These are phyloP conservation scores for Mycena vulgaris DNA, from an alignment of 768 basidiomycete species.

Conservation along the genomic window DNA sequence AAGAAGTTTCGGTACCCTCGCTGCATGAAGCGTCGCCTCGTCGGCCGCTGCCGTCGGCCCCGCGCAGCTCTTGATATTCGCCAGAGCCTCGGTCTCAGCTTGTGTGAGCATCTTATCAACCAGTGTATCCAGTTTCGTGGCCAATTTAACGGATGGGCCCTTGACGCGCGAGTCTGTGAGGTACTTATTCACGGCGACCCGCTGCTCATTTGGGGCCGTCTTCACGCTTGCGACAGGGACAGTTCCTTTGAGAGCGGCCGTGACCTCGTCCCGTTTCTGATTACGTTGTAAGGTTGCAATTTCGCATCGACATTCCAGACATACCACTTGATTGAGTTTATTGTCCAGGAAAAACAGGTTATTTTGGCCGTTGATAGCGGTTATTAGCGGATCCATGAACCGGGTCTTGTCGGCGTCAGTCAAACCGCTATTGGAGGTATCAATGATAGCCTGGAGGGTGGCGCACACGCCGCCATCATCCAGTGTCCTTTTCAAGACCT, in stretches of 20 bases:
- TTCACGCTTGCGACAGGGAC: too few relatives aligned
- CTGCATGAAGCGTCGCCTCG: slow-evolving; percentile 4
- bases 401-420: not conserved
- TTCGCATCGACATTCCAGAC: not conserved
- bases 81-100: not conserved
- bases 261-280: slow-evolving; percentile 9
- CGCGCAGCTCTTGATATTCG: slow-evolving; percentile 10
- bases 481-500: not conserved
- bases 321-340: slow-evolving; percentile 7
- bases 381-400: not conserved
- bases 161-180: slow-evolving; percentile 1
- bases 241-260: slow-evolving; percentile 6
- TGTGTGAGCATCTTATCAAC: not conserved
- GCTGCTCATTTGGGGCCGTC: not conserved
- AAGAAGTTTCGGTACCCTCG: not conserved
- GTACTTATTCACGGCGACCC: not conserved
- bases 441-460: not conserved
- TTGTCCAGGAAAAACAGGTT: slow-evolving; percentile 12
- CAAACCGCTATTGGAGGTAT: not conserved
- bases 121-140: not conserved
- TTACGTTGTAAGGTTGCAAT: too few relatives aligned
- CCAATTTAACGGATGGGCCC: not conserved
- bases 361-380: slow-evolving; percentile 1
- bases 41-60: not conserved
- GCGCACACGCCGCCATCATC: not conserved